Percentiles rank a stretch among this genome's conserved stretches.
These are phyloP conservation scores for Scheffersomyces stipitis DNA, from an alignment of 805 yeast species.

Conservation along the genomic window DNA sequence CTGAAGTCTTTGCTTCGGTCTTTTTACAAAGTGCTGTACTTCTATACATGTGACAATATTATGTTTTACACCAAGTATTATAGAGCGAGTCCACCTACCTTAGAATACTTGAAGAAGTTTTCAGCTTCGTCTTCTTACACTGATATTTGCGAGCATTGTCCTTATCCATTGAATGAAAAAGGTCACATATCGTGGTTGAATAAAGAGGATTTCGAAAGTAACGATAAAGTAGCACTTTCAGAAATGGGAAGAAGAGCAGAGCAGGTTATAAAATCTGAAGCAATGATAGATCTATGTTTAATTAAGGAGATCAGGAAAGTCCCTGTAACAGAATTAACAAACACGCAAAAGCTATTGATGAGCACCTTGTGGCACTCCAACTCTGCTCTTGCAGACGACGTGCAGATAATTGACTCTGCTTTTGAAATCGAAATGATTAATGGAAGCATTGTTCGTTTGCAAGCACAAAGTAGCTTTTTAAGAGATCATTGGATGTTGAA, in stretches of 20 bases:
- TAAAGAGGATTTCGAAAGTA: constrained; percentile 39
- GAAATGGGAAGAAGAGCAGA: constrained; percentile 65
- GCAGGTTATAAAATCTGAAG: constrained; percentile 56
- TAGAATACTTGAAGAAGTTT: not conserved
- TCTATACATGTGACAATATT: constrained; percentile 60
- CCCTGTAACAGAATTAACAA: constrained; percentile 16
- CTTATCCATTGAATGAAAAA: constrained; percentile 50
- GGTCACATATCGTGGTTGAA: constrained; percentile 66
- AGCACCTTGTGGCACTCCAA: constrained; percentile 32
- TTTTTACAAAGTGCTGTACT: constrained; percentile 58
- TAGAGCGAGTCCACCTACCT: constrained; percentile 61
- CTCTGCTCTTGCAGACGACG: constrained; percentile 20
- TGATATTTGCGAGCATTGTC: constrained; percentile 45
- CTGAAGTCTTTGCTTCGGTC: constrained; percentile 35
- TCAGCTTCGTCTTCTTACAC: constrained; percentile 24
- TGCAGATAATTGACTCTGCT: constrained; percentile 42
- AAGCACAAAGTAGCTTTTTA: constrained; percentile 49
- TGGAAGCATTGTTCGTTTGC: constrained; percentile 48
- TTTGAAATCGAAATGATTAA: constrained; percentile 52
- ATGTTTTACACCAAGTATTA: constrained; percentile 57
- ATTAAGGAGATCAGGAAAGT: constrained; percentile 42
- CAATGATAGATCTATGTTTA: constrained; percentile 58
- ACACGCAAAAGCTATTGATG: constrained; percentile 25
- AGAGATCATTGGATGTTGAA: constrained; percentile 69
- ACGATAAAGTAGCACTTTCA: constrained; percentile 59